Evolutionary conservation across 768 basidiomycete genomes (phyloP).

Genomic region (Suillus decipiens): DNA sequence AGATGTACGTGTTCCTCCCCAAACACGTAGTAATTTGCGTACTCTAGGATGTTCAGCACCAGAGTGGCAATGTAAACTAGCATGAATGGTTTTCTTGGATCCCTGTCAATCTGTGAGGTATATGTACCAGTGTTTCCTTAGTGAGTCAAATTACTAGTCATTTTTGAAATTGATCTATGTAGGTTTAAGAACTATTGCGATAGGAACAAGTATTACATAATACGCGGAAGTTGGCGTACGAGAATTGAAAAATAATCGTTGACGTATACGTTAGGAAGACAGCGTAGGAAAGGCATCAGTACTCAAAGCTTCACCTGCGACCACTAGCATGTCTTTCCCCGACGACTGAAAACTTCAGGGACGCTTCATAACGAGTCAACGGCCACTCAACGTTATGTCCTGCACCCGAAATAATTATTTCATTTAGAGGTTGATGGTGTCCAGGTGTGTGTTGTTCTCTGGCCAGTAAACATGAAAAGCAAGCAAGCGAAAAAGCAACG

Average conservation of each 20-base stretch:
- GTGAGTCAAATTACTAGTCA: not conserved
- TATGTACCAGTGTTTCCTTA: not conserved
- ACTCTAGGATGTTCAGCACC: not conserved
- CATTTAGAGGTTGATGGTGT: too few relatives aligned
- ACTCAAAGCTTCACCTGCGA: not conserved
- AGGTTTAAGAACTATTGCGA: not conserved
- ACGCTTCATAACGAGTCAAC: too few relatives aligned
- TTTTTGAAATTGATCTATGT: not conserved
- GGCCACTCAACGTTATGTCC: too few relatives aligned
- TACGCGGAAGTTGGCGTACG: not conserved
- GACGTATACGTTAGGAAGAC: not conserved
- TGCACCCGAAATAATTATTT: too few relatives aligned
- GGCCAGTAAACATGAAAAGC: too few relatives aligned
- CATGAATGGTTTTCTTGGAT: not conserved
- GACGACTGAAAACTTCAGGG: too few relatives aligned
- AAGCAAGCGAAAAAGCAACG: too few relatives aligned
- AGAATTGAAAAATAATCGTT: not conserved
- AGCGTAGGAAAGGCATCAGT: not conserved
- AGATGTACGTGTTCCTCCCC: slow-evolving; percentile 1
- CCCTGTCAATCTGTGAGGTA: not conserved
- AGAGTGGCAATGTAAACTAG: not conserved
- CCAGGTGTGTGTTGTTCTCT: too few relatives aligned
- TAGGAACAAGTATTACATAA: too few relatives aligned
- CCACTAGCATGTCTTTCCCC: too few relatives aligned
- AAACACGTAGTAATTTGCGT: not conserved